Evolutionary conservation across 2,329 filamentous ascomycete species (phyloP), one percentile per base, ranked within the genome.

Genomic region (Cladosporium sp.): DNA sequence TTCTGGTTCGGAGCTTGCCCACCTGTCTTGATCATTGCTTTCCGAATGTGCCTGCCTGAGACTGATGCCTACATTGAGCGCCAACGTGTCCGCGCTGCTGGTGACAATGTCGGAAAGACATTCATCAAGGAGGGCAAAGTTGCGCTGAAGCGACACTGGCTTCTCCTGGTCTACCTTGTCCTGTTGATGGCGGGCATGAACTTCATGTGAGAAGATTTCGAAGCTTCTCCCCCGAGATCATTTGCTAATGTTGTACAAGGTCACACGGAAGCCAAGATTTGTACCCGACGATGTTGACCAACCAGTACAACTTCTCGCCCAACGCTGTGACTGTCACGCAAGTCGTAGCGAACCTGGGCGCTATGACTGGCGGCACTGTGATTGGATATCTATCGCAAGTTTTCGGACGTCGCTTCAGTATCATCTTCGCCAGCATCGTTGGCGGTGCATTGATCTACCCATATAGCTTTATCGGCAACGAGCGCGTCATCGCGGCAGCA

Each of bases 111-210:
- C 13, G 83, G 83, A 8, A 80, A 80, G 45, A 84, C 87, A 0
- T 94, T 96, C 70, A 55, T 93, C 24, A 75, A 80, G 0, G 90
- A 96, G 73, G 90, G 89, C 60, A 89, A 89, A 66, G 83, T 92
- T 0, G 91, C 90, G 0, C 68, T 96, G 28, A 87, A 84, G 72
- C 82, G 84, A 10, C 90, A 96, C 73, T 96, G 91, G 91, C 62
- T 90, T 13, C 73, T 95, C 2, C 78, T 96, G 57, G 77, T 85
- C 35, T 96, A 96, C 74, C 78, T 96, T 58, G 89, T 96, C 6
- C 77, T 96, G 1, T 78, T 96, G 37, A 95, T 95, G 90, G 87
- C 90, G 1, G 90, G 90, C 3, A 94, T 96, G 78, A 96, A 95
- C 75, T 95, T 94, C 70, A 91, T 94, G 88, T 75, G 20, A 55